Evolutionary conservation across 345 rosid genomes (phyloP), one percentile per base, ranked within the genome.

Genomic region (Trapa bicornis): DNA sequence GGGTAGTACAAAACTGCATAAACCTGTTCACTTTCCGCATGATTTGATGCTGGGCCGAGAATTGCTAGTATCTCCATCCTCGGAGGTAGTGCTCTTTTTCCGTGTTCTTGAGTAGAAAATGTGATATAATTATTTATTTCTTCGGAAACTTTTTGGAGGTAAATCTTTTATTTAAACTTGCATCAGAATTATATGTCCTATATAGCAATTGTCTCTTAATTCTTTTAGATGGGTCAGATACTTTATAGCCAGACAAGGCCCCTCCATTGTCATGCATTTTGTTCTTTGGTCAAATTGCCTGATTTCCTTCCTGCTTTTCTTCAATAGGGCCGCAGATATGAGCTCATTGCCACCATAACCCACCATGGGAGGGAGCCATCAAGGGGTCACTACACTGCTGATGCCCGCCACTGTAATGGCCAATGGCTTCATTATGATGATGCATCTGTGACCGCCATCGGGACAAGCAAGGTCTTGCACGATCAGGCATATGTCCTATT

Each of bases 311-410:
- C 5, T 64, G 61, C 39, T 61, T 53, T 22, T 22, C 29, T 33
- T 68, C 70, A 75, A 14, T 78, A 90, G 97, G 76, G 96, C 32
- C 81, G 91, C 61, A 94, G 79, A 69, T 91, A 94, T 69, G 92
- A 91, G 76, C 99, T 94, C 64, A 89, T 91, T 65, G 97, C 96
- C 7, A 89, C 99, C 0, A 66, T 94, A 48, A 91, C 97, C 37
- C 99, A 94, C 81, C 97, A 89, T 41, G 99, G 99, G 65, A 74
- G 89, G 74, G 96, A 91, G 52, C 93, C 96, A 4, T 91, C 96
- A 0, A 91, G 87, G 81, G 99, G 97, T 38, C 97, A 94, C 76
- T 94, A 94, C 57, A 91, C 96, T 1, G 82, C 99, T 2, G 99
- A 94, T 78, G 89, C 86, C 10, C 82, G 88, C 6, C 75, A 79